Evolutionary conservation across 768 basidiomycete species (phyloP).

Genomic region (Hypholoma sublateritium): DNA sequence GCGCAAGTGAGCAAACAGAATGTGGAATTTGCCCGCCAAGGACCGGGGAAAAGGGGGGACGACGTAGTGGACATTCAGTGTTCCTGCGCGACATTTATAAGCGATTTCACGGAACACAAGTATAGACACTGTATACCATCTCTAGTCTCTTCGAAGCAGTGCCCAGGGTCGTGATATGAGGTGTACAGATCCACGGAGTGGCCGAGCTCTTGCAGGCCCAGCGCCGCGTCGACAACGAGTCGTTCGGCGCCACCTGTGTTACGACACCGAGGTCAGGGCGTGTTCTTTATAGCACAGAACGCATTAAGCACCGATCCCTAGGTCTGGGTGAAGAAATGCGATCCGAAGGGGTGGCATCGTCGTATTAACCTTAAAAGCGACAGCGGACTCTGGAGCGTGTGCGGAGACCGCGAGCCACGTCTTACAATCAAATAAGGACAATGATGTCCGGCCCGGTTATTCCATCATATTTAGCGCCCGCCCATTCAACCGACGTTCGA

Average conservation of each 20-base stretch:
- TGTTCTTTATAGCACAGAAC: constrained; percentile 10
- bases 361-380: too few species aligned
- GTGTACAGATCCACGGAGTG: constrained; percentile 91
- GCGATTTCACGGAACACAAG: neutral
- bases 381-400: too few species aligned
- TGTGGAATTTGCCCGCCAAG: constrained; percentile 78
- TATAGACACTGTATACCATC: constrained; percentile 60
- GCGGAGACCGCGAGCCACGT: too few species aligned
- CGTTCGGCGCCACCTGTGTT: constrained; percentile 89
- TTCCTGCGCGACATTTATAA: constrained; percentile 48
- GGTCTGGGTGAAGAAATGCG: constrained; percentile 91
- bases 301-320: constrained; percentile 78
- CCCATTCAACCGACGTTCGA: too few species aligned
- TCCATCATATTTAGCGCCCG: too few species aligned
- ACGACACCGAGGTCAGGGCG: constrained; percentile 12
- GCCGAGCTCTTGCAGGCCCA: constrained; percentile 81
- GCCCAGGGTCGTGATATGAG: constrained; percentile 82
- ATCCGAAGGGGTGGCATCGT: constrained; percentile 32
- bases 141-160: constrained; percentile 92
- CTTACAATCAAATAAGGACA: too few species aligned
- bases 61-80: constrained; percentile 73
- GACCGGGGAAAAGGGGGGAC: constrained; percentile 79
- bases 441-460: too few species aligned
- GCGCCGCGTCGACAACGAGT: constrained; percentile 91
- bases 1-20: constrained; percentile 84